A percentile compares a stretch with the other conserved stretches of the same genome.
phyloP scores from a whole-genome alignment of 306 rosid species.

The Mucuna pruriens region DNA sequence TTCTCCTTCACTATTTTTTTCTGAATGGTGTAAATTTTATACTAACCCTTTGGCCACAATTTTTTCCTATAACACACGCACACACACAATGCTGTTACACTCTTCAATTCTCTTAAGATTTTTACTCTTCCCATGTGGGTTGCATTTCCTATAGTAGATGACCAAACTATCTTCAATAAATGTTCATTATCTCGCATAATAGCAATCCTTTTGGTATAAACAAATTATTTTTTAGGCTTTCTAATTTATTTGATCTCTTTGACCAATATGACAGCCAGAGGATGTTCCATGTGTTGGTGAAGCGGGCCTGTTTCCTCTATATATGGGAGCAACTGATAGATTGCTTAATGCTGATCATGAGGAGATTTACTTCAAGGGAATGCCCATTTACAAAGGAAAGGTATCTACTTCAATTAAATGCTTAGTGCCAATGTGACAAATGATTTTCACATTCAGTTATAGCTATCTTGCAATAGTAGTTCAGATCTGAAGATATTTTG shows the following conservation, averaged over 20 bases:
- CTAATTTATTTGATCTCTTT: slow-evolving; percentile 37
- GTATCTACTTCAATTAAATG: slow-evolving; percentile 44
- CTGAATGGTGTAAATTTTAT: neutral
- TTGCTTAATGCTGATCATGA: slow-evolving; percentile 83
- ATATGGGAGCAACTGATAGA: slow-evolving; percentile 75
- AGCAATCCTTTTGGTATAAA: neutral
- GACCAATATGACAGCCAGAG: slow-evolving; percentile 63
- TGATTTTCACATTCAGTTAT: slow-evolving; percentile 26
- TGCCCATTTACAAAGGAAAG: slow-evolving; percentile 89
- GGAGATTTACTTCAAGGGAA: slow-evolving; percentile 83
- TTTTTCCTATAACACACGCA: neutral
- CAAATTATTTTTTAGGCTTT: neutral
- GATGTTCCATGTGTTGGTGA: slow-evolving; percentile 83
- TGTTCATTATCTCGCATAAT: slow-evolving; percentile 22
- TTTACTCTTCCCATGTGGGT: neutral
- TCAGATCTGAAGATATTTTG: slow-evolving; percentile 5
- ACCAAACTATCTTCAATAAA: neutral
- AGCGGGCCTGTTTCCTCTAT: slow-evolving; percentile 67
- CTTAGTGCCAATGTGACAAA: neutral
- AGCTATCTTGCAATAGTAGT: neutral
- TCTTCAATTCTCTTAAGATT: neutral
- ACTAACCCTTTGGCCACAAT: neutral
- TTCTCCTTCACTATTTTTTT: neutral
- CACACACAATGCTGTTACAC: neutral
- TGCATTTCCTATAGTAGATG: neutral